Evolutionary conservation across 1,139 yeast species (phyloP).

Genomic region (Debaryomycetaceae sp.): DNA sequence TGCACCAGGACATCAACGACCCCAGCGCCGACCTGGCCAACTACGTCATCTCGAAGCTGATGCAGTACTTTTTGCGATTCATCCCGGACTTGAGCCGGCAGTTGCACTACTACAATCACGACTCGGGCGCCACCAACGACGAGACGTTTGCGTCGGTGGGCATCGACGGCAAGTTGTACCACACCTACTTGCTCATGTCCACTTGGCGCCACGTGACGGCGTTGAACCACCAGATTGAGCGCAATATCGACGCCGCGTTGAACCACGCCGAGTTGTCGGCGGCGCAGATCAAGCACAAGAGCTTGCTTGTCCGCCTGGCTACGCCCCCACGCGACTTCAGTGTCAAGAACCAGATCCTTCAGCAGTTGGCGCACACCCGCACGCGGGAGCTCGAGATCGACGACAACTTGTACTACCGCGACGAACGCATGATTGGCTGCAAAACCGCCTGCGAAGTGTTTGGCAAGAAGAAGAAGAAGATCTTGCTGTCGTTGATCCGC

Average conservation of each 20-base stretch:
- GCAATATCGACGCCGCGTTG: slow-evolving; percentile 32
- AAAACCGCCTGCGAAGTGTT: slow-evolving; percentile 19
- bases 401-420: slow-evolving; percentile 16
- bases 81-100: slow-evolving; percentile 36
- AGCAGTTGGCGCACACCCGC: slow-evolving; percentile 7
- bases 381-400: slow-evolving; percentile 10
- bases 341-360: slow-evolving; percentile 11
- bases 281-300: slow-evolving; percentile 32
- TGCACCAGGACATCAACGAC: slow-evolving; percentile 37
- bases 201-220: slow-evolving; percentile 35
- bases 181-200: slow-evolving; percentile 18
- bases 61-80: slow-evolving; percentile 38
- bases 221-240: slow-evolving; percentile 28
- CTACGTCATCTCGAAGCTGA: slow-evolving; percentile 35
- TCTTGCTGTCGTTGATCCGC: slow-evolving; percentile 30
- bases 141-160: slow-evolving; percentile 29
- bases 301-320: slow-evolving; percentile 15
- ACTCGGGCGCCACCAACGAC: slow-evolving; percentile 17
- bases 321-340: slow-evolving; percentile 6
- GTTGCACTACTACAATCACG: slow-evolving; percentile 24
- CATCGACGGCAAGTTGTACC: slow-evolving; percentile 33
- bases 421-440: slow-evolving; percentile 27
- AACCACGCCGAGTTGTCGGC: slow-evolving; percentile 22
- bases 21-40: slow-evolving; percentile 19
- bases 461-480: slow-evolving; percentile 38